A percentile compares a stretch with the other conserved stretches of the same genome.
phyloP scores from a whole-genome alignment of 129 eudicot genomes.

The Silybum marianum region DNA sequence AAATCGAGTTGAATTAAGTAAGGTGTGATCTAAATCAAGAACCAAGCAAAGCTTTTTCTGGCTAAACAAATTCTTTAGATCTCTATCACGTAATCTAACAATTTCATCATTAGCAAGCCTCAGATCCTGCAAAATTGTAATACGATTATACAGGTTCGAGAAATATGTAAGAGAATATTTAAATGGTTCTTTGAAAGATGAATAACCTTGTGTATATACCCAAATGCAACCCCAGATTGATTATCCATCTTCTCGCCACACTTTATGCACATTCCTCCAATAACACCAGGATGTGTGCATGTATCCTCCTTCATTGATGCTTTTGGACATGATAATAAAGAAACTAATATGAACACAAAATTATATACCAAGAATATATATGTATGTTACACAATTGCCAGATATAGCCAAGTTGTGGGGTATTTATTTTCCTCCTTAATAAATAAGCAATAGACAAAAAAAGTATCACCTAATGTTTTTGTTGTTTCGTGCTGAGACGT shows the following conservation, averaged over 20 bases:
- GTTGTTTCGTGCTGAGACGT: slow-evolving; percentile 24
- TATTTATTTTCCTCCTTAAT: neutral
- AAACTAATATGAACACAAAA: neutral
- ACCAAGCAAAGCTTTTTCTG: slow-evolving; percentile 64
- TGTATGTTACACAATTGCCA: neutral
- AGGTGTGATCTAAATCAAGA: slow-evolving; percentile 85
- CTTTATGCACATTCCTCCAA: slow-evolving; percentile 63
- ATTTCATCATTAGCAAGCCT: slow-evolving; percentile 64
- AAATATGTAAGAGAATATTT: neutral
- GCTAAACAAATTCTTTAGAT: slow-evolving; percentile 50
- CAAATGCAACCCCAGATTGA: slow-evolving; percentile 65
- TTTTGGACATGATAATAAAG: slow-evolving; percentile 39
- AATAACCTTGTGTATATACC: slow-evolving; percentile 70
- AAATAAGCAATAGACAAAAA: neutral
- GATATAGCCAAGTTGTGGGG: neutral
- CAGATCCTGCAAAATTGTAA: slow-evolving; percentile 45
- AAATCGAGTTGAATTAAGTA: slow-evolving; percentile 66
- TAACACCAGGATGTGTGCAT: slow-evolving; percentile 74
- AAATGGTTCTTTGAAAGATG: neutral
- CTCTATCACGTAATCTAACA: slow-evolving; percentile 54
- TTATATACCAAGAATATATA: neutral
- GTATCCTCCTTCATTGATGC: slow-evolving; percentile 34
- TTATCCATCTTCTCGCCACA: slow-evolving; percentile 72
- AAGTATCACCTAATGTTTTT: slow-evolving; percentile 39
- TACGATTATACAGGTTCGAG: slow-evolving; percentile 17